Base-by-base conservation (phyloP, 1,139 yeast genomes). In the Kodamaea ohmeri region DNA sequence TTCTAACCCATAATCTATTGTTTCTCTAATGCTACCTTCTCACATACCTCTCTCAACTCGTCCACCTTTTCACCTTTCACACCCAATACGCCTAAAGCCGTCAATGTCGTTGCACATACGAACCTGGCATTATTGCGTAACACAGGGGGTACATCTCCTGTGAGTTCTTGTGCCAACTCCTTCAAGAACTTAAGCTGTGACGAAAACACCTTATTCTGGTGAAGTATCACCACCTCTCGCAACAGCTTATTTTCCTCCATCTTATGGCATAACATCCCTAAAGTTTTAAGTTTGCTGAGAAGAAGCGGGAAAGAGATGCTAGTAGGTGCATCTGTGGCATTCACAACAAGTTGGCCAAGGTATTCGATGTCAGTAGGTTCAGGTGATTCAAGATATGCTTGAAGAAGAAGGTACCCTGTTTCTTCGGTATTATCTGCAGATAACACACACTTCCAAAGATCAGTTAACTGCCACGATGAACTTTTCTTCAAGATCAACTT, bases 111-210 rank as follows among this genome's bases (percentile, higher is more conserved):
- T 15, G 52, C 70, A 18, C 67, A 60, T 24, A 68, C 58, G 42
- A 58, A 69, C 44, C 57, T 58, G 12, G 64, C 44, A 46, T 69
- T 69, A 44, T 69, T 69, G 13, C 47, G 37, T 15, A 65, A 40
- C 1, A 58, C 46, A 5, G 39, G 37, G 3, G 38, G 29, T 9
- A 12, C 18, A 13, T 29, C 26, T 17, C 26, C 29, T 7, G 34
- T 21, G 9, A 38, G 17, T 36, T 26, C 35, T 9, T 19, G 12
- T n/a, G 31, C 31, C 28, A 38, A 34, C 20, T 35, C 34, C 12
- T 19, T 26, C 15, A 38, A 9, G 21, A 38, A 38, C 21, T 30
- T 30, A 12, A 27, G 25, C 31, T 46, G 49, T 15, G 54, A 51
- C 27, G 40, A 33, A 35, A 30, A 28, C 15, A 36, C 17, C 19